Percentiles rank a stretch among this genome's conserved stretches.
phyloP scores from a whole-genome alignment of 352 stramenopile species.

The Pythium coloratum region DNA sequence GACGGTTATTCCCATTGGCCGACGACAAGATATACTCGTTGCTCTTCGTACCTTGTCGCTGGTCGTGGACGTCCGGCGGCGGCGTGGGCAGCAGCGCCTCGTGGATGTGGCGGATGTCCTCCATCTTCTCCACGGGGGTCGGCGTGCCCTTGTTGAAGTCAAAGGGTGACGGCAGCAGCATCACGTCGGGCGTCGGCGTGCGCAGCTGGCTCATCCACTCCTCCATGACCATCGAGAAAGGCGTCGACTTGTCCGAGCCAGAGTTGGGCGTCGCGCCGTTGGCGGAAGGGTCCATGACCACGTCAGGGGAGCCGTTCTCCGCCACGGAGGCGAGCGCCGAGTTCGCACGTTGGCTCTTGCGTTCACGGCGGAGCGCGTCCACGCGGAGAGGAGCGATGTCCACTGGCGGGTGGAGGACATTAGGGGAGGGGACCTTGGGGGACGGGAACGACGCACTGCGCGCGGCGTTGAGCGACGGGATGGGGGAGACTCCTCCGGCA shows the following conservation, averaged over 20 bases:
- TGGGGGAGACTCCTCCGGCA: slow-evolving; percentile 9
- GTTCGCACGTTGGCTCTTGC: not conserved
- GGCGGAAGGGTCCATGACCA: slow-evolving; percentile 19
- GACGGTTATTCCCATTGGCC: slow-evolving; percentile 32
- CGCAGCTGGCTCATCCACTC: slow-evolving; percentile 82
- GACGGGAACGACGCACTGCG: slow-evolving; percentile 24
- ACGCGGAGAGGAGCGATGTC: slow-evolving; percentile 20
- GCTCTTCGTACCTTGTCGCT: slow-evolving; percentile 63
- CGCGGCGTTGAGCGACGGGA: slow-evolving; percentile 12
- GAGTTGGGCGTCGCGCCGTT: slow-evolving; percentile 14
- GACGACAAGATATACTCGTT: slow-evolving; percentile 52
- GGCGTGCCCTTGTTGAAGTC: slow-evolving; percentile 79
- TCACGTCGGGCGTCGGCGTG: slow-evolving; percentile 78
- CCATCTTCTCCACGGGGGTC: slow-evolving; percentile 68
- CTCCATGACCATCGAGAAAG: slow-evolving; percentile 72
- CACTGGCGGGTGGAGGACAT: slow-evolving; percentile 20
- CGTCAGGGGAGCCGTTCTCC: slow-evolving; percentile 25
- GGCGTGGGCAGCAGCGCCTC: slow-evolving; percentile 75
- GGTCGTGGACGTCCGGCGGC: slow-evolving; percentile 54
- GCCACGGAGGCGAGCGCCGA: slow-evolving; percentile 15
- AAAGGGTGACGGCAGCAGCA: slow-evolving; percentile 72
- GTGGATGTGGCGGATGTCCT: slow-evolving; percentile 72
- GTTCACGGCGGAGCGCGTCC: slow-evolving; percentile 18
- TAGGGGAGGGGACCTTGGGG: slow-evolving; percentile 11
- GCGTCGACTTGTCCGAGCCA: slow-evolving; percentile 40